These are phyloP conservation scores for Phycomyces nitens DNA, from an alignment of 192 early-diverging fungal species.

Conservation along the genomic window DNA sequence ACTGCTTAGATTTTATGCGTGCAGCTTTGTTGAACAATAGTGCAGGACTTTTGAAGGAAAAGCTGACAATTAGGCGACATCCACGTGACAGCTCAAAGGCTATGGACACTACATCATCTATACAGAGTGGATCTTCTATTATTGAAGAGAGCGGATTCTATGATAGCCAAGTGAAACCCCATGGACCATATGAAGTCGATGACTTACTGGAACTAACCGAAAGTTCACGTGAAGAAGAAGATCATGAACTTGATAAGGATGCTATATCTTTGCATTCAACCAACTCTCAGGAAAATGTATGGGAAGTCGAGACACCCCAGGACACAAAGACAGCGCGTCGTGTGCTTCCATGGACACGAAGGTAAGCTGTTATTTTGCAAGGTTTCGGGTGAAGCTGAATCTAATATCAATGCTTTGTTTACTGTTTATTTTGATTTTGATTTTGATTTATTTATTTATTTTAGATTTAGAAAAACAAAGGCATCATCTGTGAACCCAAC, in stretches of 20 bases:
- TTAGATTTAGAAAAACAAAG: not conserved
- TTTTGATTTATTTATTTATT: not conserved
- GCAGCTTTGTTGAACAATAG: slow-evolving; percentile 37
- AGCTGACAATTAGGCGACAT: slow-evolving; percentile 31
- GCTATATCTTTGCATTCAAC: slow-evolving; percentile 3
- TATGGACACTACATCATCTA: not conserved
- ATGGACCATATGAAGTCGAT: not conserved
- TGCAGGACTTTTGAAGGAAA: slow-evolving; percentile 31
- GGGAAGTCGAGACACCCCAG: not conserved
- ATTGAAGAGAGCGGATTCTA: not conserved
- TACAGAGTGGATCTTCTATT: not conserved
- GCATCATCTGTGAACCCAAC: not conserved
- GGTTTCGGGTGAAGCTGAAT: not conserved
- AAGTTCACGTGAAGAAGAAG: not conserved
- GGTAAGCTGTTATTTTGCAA: not conserved
- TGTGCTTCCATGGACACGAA: slow-evolving; percentile 2
- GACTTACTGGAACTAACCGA: not conserved
- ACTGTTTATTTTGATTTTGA: not conserved
- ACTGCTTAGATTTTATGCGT: slow-evolving; percentile 30
- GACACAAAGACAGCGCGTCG: not conserved
- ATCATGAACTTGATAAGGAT: slow-evolving; percentile 2
- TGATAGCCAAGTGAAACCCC: not conserved
- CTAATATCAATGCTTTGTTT: not conserved
- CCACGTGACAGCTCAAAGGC: slow-evolving; percentile 14
- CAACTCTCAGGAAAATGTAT: slow-evolving; percentile 1